Evolutionary conservation across 176 grass and related monocot species (phyloP).

Genomic region (Raddia distichophylla): DNA sequence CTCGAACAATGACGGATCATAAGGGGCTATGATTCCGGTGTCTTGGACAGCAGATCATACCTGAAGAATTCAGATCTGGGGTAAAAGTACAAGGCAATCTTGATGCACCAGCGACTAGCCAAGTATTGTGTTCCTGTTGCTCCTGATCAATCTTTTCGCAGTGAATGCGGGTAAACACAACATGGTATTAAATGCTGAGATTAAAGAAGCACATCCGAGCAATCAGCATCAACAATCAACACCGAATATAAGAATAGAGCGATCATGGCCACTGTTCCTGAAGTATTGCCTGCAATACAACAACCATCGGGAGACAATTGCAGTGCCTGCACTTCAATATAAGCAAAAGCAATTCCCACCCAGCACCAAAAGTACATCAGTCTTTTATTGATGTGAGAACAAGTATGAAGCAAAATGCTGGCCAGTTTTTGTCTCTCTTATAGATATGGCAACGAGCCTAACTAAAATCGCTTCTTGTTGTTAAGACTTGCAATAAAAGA

Average conservation of each 20-base stretch:
- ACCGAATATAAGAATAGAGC: not conserved
- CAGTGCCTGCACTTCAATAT: not conserved
- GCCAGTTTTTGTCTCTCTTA: not conserved
- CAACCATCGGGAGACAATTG: not conserved
- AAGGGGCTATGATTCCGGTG: not conserved
- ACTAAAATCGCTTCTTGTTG: not conserved
- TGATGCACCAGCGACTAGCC: not conserved
- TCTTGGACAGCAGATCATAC: not conserved
- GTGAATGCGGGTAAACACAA: not conserved
- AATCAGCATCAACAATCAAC: not conserved
- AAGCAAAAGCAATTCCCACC: not conserved
- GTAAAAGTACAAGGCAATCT: not conserved
- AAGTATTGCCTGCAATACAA: not conserved
- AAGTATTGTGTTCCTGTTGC: not conserved
- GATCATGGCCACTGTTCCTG: not conserved
- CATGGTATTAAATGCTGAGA: not conserved
- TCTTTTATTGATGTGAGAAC: not conserved
- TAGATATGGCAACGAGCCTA: not conserved
- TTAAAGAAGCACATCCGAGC: not conserved
- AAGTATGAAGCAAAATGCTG: not conserved
- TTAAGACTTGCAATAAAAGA: not conserved
- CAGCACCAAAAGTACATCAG: not conserved
- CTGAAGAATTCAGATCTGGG: not conserved
- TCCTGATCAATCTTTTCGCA: not conserved
- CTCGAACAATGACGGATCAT: not conserved